These are phyloP conservation scores for Trichothecium roseum DNA, from an alignment of 2,329 filamentous ascomycete species.

Conservation along the genomic window DNA sequence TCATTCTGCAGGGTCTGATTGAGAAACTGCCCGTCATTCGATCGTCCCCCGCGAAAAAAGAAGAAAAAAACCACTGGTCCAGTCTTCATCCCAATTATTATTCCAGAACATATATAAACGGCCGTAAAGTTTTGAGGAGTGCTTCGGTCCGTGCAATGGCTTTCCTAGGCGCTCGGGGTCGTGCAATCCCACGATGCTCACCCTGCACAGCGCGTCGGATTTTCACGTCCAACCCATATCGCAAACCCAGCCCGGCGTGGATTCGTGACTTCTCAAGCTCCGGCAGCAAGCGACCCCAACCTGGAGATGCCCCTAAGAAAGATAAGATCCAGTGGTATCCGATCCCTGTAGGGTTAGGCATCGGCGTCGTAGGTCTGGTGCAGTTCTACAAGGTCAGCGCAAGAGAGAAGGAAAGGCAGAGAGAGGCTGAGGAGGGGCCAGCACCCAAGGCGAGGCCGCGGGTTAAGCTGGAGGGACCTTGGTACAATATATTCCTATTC, in stretches of 20 bases:
- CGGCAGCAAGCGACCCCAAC: conserved; percentile 33
- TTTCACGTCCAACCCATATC: conserved; percentile 1
- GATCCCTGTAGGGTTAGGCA: conserved; percentile 77
- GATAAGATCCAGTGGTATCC: conserved; percentile 74
- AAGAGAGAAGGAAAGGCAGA: conserved; percentile 41
- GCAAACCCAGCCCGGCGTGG: conserved; percentile 7
- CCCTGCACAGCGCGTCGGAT: not conserved
- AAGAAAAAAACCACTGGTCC: too few species aligned
- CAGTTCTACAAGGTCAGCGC: conserved; percentile 70
- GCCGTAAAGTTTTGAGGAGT: too few species aligned
- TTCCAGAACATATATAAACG: too few species aligned
- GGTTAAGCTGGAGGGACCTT: conserved; percentile 75
- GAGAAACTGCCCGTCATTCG: too few species aligned
- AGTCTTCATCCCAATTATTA: too few species aligned
- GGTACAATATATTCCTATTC: conserved; percentile 32
- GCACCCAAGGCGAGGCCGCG: conserved; percentile 43
- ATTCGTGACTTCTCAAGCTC: conserved; percentile 20
- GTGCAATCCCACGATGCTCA: not conserved
- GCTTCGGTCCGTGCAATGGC: too few species aligned
- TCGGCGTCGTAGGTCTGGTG: conserved; percentile 71
- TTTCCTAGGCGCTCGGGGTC: not conserved
- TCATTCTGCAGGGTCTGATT: too few species aligned
- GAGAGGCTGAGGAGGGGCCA: conserved; percentile 30
- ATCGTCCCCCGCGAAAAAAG: too few species aligned
- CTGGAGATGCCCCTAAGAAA: conserved; percentile 38